Evolutionary conservation across 2,329 filamentous ascomycete species (phyloP), one percentile per base, ranked within the genome.

Genomic region (Lasiodiplodia sp.): DNA sequence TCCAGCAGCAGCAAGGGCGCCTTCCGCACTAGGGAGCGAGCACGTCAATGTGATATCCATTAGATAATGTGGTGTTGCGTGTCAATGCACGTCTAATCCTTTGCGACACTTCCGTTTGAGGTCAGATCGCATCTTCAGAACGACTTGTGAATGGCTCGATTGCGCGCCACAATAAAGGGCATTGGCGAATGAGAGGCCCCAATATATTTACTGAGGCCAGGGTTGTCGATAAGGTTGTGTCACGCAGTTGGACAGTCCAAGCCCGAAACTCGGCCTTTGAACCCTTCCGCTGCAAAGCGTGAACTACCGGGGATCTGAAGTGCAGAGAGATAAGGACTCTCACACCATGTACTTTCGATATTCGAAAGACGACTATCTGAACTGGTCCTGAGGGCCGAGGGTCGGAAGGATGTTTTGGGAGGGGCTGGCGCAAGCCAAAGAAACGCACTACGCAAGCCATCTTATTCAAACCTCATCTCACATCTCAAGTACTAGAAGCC

Each of bases 201-300:
- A 64, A 28, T 52, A 6, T 12, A 18, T 37, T 28, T 18, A 8
- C 4, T 1, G 11, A 18, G 10, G n/a, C 60, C 47, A 34, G 60
- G 60, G 21, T 64, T 31, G 31, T n/a, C n/a, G 60, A 64, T 64
- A 64, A 64, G 47, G 44, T 25, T 64, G 60, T 64, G 60, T 38
- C 23, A 52, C 47, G 31, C 60, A 52, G 60, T 51, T 64, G 60
- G 60, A 52, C 47, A 52, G 28, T n/a, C 52, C 25, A 21, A 12
- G n/a, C 28, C 28, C 47, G n/a, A 37, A n/a, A 25, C 28, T 16
- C 60, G 47, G 47, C 37, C 23, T n/a, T 25, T 34, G n/a, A 25
- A 3, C 28, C n/a, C 44, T 25, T 16, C 60, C 44, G 44, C 51
- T 31, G 31, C 18, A 64, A 64, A 64, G 60, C 60, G 60, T 52